Conservation (phyloP, 2,329 filamentous ascomycete genomes). For the Bipolaris oryzae region DNA sequence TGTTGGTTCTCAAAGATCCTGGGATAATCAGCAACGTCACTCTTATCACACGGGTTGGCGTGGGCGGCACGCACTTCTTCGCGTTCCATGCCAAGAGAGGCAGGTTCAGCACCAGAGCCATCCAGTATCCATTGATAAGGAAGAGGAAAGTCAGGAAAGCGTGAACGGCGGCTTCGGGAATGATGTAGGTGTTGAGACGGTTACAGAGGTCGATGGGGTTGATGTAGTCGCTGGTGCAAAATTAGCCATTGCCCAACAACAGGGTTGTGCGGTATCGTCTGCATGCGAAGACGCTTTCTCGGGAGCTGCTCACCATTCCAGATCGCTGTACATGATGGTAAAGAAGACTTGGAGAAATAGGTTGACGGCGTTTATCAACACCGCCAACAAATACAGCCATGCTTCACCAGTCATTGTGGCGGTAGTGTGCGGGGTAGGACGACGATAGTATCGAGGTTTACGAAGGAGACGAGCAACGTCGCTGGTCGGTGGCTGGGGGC, state of each 20-base stretch:
- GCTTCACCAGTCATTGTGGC: constrained; percentile 91
- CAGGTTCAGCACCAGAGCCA: constrained; percentile 88
- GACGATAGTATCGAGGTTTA: constrained; percentile 14
- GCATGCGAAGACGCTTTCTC: neutral
- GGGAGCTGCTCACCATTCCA: constrained; percentile 85
- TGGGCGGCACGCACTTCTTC: constrained; percentile 79
- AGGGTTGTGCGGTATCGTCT: neutral
- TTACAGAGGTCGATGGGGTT: constrained; percentile 99
- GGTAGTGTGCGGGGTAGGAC: constrained; percentile 34
- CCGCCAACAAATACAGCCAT: constrained; percentile 96
- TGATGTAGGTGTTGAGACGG: constrained; percentile 99
- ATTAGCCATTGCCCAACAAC: constrained; percentile 35
- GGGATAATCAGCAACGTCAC: constrained; percentile 42
- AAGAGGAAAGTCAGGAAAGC: constrained; percentile 95
- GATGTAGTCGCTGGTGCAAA: constrained; percentile 84
- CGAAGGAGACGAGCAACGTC: constrained; percentile 16
- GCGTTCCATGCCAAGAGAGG: constrained; percentile 91
- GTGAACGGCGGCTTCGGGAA: constrained; percentile 97
- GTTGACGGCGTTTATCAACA: constrained; percentile 99
- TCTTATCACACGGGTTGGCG: neutral
- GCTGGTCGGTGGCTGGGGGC: constrained; percentile 16
- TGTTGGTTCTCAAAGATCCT: constrained; percentile 98
- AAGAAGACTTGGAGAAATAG: constrained; percentile 99
- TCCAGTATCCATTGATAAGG: constrained; percentile 98
- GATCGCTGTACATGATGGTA: constrained; percentile 99